phyloP scores from a whole-genome alignment of 176 grass and related monocot species.

The Avena sativa region DNA sequence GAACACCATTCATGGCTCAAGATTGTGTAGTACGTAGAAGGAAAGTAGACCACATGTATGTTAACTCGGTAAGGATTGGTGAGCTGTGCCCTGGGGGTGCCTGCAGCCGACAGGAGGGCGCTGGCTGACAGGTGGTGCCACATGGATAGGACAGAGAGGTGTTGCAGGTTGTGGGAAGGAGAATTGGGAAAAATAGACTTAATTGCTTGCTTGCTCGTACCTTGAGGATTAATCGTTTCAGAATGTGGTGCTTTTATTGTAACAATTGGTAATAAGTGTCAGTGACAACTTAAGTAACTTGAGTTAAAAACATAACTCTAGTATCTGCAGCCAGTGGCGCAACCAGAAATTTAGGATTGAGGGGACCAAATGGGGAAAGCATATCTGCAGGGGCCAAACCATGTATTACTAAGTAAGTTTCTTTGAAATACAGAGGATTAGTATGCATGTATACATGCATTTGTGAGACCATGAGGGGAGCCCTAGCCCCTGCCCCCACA shows the following conservation, averaged over 20 bases:
- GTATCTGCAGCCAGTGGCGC: background rate
- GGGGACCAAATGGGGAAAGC: background rate
- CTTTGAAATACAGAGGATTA: background rate
- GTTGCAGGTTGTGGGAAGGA: background rate
- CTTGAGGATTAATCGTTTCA: too few relatives aligned
- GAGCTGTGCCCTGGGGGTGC: background rate
- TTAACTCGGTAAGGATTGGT: background rate
- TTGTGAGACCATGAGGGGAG: background rate
- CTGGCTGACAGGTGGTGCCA: background rate
- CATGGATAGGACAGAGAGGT: background rate
- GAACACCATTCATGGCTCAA: background rate
- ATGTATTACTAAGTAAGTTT: background rate
- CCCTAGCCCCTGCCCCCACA: background rate
- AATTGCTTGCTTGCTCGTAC: background rate
- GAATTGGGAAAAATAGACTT: background rate
- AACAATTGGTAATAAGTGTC: background rate
- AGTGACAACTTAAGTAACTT: background rate
- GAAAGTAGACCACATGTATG: background rate
- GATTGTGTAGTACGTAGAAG: background rate
- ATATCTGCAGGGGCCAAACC: background rate
- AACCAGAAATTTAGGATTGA: background rate
- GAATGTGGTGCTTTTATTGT: too few relatives aligned
- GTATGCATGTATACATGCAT: background rate
- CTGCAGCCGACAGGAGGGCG: background rate
- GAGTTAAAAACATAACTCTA: conserved; percentile 9